phyloP scores from a whole-genome alignment of 352 stramenopile species.

The Pythium brachiatum region DNA sequence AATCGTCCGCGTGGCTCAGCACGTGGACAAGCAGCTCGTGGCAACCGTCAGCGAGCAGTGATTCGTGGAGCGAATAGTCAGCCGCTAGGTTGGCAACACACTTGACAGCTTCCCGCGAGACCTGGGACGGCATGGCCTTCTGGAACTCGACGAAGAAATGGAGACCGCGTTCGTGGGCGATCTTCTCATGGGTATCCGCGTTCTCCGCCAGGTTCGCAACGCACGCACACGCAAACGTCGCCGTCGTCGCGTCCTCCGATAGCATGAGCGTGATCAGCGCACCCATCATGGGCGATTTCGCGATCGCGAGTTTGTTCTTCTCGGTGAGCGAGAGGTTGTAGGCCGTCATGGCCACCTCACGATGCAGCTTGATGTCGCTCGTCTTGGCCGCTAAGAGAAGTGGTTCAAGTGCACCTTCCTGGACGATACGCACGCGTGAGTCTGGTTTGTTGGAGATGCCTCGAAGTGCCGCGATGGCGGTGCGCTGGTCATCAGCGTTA shows the following conservation, averaged over 20 bases:
- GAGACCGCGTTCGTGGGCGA: constrained; percentile 73
- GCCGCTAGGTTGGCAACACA: constrained; percentile 71
- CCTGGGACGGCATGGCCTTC: constrained; percentile 25
- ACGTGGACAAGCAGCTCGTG: constrained; percentile 82
- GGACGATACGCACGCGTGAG: constrained; percentile 85
- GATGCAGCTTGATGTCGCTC: constrained; percentile 67
- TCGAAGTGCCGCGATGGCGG: constrained; percentile 90
- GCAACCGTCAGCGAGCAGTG: constrained; percentile 70
- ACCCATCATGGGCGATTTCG: constrained; percentile 70
- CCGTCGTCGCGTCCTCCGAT: constrained; percentile 64
- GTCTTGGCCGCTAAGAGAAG: constrained; percentile 83
- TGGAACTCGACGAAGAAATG: constrained; percentile 79
- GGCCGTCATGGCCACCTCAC: constrained; percentile 87
- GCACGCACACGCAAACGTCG: constrained; percentile 69
- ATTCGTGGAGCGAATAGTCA: constrained; percentile 87
- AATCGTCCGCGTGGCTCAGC: constrained; percentile 53
- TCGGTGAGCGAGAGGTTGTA: constrained; percentile 94
- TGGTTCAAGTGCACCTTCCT: constrained; percentile 87
- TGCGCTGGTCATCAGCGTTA: constrained; percentile 84
- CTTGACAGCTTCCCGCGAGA: constrained; percentile 67
- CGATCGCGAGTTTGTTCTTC: constrained; percentile 93
- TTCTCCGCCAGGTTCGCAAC: constrained; percentile 95
- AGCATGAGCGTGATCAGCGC: constrained; percentile 87
- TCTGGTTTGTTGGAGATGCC: constrained; percentile 85
- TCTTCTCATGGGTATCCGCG: constrained; percentile 76